Conservation (phyloP, 2,329 filamentous ascomycete species). For the Trichoderma gracile region DNA sequence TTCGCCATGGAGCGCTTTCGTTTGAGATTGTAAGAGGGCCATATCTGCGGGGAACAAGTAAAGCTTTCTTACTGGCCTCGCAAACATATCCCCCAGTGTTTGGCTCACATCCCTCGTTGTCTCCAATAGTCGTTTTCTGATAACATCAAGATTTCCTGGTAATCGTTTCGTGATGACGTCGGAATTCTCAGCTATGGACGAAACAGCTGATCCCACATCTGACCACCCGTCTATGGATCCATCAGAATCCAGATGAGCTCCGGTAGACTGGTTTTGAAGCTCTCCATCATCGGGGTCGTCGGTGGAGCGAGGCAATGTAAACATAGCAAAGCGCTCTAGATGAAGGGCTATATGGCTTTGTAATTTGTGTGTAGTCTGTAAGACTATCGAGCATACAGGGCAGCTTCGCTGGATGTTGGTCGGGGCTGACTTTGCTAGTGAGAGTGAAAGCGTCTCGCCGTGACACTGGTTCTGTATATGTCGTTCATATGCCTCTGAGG, state of each 20-base stretch:
- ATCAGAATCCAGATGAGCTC: neutral
- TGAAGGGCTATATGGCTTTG: constrained; percentile 18
- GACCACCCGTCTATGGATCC: neutral
- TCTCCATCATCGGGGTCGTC: neutral
- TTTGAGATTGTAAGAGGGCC: too few relatives aligned
- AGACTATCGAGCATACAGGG: constrained; percentile 1
- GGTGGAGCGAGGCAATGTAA: neutral
- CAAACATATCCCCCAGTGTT: too few relatives aligned
- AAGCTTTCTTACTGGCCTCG: too few relatives aligned
- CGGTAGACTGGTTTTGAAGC: neutral
- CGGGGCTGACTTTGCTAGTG: neutral
- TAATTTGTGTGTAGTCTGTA: neutral
- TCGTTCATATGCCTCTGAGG: neutral
- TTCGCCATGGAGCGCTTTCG: too few relatives aligned
- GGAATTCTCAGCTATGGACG: too few relatives aligned
- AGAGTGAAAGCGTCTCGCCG: neutral
- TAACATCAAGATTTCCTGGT: too few relatives aligned
- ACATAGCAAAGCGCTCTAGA: constrained; percentile 13
- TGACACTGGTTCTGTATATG: neutral
- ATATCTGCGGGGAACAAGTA: too few relatives aligned
- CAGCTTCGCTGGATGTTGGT: neutral
- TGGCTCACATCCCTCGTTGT: too few relatives aligned
- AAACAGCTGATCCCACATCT: too few relatives aligned
- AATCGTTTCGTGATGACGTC: too few relatives aligned
- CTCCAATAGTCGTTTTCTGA: too few relatives aligned